Evolutionary conservation across 2,329 filamentous ascomycete genomes (phyloP), one percentile per base, ranked within the genome.

Genomic region (Ophiognomonia clavigignenti-juglandacearum): DNA sequence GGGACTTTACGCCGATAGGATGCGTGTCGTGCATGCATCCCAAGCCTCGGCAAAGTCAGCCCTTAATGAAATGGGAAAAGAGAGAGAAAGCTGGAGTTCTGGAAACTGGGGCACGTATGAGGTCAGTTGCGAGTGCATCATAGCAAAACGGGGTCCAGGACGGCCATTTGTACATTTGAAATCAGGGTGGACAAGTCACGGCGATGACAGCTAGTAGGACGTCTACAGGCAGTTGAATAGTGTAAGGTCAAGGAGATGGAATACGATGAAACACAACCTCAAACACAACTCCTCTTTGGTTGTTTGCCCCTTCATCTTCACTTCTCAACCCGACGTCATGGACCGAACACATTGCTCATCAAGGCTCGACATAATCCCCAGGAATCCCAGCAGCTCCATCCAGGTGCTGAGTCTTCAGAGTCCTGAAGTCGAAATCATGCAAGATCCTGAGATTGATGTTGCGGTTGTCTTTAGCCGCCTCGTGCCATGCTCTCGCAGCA

Each of bases 301-400:
- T 26, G 24, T 26, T 10, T 26, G 6, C 10, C 24, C 24, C 24
- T 6, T 6, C 6, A 6, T 26, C 24, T 10, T 10, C 24, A 26
- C 6, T n/a, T 10, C 24, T 31, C 29, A 10, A 31, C 29, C 7
- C 29, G 13, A 26, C 6, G 6, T 26, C 24, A 26, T 10, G 6
- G 24, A 10, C 24, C 24, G 10, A 10, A 10, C 24, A 6, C 24
- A 26, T 26, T 6, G 24, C n/a, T n/a, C n/a, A n/a, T n/a, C n/a
- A n/a, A n/a, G 69, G 69, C 44, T 72, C 67, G n/a, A 66, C 64
- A 52, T 74, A 75, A 4, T 11, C 36, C 3, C 65, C 63, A 47
- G 51, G 8, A 23, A 62, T 47, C 14, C 37, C 49, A 4, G 53
- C 59, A 59, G 53, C 61, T 4, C 59, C 67, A 18, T 67, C 57